phyloP scores from a whole-genome alignment of 495 filamentous ascomycete genomes.

The Xeromyces bisporus region DNA sequence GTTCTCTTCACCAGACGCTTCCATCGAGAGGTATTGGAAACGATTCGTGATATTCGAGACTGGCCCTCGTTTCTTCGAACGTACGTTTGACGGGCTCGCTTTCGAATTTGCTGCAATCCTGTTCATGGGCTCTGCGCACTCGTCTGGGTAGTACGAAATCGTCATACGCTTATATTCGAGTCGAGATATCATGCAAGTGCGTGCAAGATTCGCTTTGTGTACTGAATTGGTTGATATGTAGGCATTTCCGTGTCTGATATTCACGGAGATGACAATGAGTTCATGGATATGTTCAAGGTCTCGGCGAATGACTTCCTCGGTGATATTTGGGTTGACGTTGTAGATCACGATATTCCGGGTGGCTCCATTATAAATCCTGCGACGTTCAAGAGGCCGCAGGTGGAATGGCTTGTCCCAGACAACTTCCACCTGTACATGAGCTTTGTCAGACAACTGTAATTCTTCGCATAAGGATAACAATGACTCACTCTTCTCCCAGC shows the following conservation, averaged over 20 bases:
- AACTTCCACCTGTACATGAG: conserved; percentile 40
- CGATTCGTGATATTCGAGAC: conserved; percentile 30
- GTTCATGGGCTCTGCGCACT: conserved; percentile 49
- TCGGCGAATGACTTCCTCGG: conserved; percentile 45
- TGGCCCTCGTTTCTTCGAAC: conserved; percentile 18
- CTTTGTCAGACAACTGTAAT: neutral
- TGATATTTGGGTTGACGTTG: conserved; percentile 39
- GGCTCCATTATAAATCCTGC: conserved; percentile 54
- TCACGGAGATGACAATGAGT: conserved; percentile 50
- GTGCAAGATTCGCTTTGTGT: conserved; percentile 56
- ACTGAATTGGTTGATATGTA: conserved; percentile 64
- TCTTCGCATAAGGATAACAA: neutral
- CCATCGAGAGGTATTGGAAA: conserved; percentile 46
- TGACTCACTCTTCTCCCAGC: conserved; percentile 47
- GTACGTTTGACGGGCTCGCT: conserved; percentile 16
- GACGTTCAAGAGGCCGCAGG: conserved; percentile 45
- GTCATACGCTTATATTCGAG: conserved; percentile 54
- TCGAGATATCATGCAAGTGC: conserved; percentile 65
- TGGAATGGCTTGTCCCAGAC: conserved; percentile 63
- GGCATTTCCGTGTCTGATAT: conserved; percentile 38
- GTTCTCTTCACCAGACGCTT: conserved; percentile 25
- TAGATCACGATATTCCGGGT: conserved; percentile 58
- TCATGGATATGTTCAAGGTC: conserved; percentile 76
- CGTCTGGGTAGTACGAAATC: conserved; percentile 58
- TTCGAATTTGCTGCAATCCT: conserved; percentile 11